phyloP scores from a whole-genome alignment of 2,329 filamentous ascomycete genomes.

The Zopfia rhizophila region DNA sequence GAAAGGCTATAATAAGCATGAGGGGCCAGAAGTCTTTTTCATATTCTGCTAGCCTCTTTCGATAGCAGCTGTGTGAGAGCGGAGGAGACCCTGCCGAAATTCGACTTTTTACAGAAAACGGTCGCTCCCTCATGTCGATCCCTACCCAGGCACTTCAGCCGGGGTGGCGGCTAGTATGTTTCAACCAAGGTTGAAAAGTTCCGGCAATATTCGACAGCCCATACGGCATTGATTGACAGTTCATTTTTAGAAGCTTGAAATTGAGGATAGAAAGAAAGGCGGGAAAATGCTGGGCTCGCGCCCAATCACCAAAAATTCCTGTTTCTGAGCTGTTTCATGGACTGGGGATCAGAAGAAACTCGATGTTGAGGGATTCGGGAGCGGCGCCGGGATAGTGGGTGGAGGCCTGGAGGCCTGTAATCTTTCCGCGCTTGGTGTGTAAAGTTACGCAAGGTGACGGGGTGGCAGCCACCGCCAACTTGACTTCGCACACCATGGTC shows the following conservation, averaged over 20 bases:
- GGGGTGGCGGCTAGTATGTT: conserved; percentile 23
- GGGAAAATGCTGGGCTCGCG: conserved; percentile 10
- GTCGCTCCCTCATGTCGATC: conserved; percentile 37
- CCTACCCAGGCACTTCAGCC: conserved; percentile 36
- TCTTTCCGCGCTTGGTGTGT: conserved; percentile 25
- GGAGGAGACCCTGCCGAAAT: conserved; percentile 25
- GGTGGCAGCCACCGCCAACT: conserved; percentile 32
- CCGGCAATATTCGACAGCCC: conserved; percentile 29
- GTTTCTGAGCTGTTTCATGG: conserved; percentile 19
- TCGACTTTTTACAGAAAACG: conserved; percentile 31
- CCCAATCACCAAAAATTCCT: conserved; percentile 23
- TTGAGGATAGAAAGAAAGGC: conserved; percentile 16
- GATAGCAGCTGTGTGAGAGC: conserved; percentile 19
- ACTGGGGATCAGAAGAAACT: conserved; percentile 6
- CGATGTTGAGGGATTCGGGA: conserved; percentile 4
- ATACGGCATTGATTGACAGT: conserved; percentile 19
- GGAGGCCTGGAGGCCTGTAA: conserved; percentile 8
- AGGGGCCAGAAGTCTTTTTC: conserved; percentile 17
- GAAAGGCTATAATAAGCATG: conserved; percentile 12
- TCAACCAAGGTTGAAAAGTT: conserved; percentile 27
- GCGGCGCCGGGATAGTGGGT: conserved; percentile 3
- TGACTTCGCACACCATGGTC: conserved; percentile 32
- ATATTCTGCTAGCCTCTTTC: conserved; percentile 20
- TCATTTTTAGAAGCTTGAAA: conserved; percentile 17
- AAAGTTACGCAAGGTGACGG: conserved; percentile 41